A percentile compares a stretch with the other conserved stretches of the same genome.
Evolutionary conservation across 2,329 filamentous ascomycete genomes (phyloP).

Genomic region (Paecilomyces sp.): DNA sequence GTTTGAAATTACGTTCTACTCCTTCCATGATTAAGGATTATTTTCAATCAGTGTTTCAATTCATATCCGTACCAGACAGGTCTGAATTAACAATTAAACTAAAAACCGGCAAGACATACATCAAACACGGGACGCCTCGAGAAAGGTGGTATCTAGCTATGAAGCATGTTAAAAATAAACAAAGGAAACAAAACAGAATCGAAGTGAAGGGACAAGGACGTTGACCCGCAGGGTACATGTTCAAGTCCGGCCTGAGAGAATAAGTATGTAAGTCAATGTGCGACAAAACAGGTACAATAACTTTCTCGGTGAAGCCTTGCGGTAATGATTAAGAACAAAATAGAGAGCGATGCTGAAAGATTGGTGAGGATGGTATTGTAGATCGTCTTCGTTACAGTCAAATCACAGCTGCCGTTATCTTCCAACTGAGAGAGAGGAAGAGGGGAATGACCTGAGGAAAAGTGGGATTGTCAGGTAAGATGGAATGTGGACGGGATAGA

Average conservation of each 20-base stretch:
- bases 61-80: neutral
- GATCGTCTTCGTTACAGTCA: neutral
- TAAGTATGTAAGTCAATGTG: neutral
- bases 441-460: neutral
- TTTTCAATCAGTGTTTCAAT: neutral
- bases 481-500: neutral
- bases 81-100: neutral
- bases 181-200: neutral
- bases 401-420: neutral
- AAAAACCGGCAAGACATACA: neutral
- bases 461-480: neutral
- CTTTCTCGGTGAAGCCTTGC: neutral
- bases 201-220: neutral
- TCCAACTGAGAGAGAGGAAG: neutral
- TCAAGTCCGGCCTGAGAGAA: neutral
- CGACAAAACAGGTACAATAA: neutral
- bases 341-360: neutral
- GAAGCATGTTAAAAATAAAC: neutral
- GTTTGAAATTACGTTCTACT: too few species aligned
- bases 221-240: neutral
- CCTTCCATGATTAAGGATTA: too few species aligned
- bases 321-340: neutral
- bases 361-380: neutral
- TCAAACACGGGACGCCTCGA: neutral
- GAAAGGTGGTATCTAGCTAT: neutral